Evolutionary conservation across 2,329 filamentous ascomycete genomes (phyloP), one percentile per base, ranked within the genome.

Genomic region (Fusarium annulatum): DNA sequence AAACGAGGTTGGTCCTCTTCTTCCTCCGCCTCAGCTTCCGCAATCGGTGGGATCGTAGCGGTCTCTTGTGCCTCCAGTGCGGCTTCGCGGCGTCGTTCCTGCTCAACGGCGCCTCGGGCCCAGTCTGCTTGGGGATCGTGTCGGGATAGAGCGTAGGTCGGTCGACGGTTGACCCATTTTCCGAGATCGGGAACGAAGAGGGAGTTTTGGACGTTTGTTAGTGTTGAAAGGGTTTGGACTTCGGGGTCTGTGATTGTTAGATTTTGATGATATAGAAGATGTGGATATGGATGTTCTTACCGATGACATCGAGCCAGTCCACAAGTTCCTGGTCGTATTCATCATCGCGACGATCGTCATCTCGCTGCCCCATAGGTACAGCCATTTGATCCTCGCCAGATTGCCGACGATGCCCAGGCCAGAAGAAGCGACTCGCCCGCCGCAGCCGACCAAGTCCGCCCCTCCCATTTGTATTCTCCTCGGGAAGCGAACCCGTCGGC

Each of bases 191-290:
- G 94, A 4, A 97, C 85, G 81, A 97, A 97, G 15, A 97, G 89
- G 0, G 94, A 96, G 80, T 97, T 97, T 78, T 97, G 94, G 26
- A 97, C 91, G 77, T 97, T 97, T 48, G 93, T 97, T 15, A 97
- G 88, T 19, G 94, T 96, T 0, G 93, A 94, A 7, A 97, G 84
- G 0, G 94, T 94, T 41, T 93, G 90, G 7, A 97, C 91, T 83
- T 97, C 93, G 46, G 94, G 94, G 77, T 97, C 94, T 95, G 72
- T 7, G 15, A 11, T 41, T 33, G 48, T 72, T 64, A 70, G 65
- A 49, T 16, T 19, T 19, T 19, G 12, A 30, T 42, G 16, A 34
- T 43, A 23, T 16, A 3, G 10, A 12, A 34, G 16, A 30, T 33
- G 30, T 21, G 12, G 3, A 28, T 26, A 18, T 26, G 16, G 0